These are phyloP conservation scores for Vaccinium myrtillus DNA, from an alignment of 148 eudicot genomes.

Conservation along the genomic window DNA sequence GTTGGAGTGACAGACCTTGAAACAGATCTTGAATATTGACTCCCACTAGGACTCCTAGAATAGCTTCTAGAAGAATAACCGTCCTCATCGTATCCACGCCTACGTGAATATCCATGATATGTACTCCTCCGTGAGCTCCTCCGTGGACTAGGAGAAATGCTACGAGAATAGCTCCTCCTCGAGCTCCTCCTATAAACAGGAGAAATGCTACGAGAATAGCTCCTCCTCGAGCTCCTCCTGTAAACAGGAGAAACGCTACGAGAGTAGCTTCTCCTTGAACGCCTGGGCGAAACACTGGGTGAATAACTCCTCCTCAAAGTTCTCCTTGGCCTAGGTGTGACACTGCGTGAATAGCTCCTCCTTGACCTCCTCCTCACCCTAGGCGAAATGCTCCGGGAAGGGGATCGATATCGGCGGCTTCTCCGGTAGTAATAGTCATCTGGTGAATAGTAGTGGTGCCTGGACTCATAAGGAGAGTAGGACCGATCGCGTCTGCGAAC, in stretches of 20 bases:
- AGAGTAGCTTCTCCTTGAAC: constrained; percentile 1
- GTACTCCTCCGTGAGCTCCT: not conserved
- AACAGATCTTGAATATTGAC: constrained; percentile 51
- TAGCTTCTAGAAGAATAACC: not conserved
- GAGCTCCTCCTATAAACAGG: constrained; percentile 10
- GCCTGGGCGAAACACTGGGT: constrained; percentile 38
- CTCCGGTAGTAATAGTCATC: constrained; percentile 21
- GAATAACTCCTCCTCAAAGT: constrained; percentile 31
- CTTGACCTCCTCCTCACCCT: constrained; percentile 35
- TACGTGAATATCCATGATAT: not conserved
- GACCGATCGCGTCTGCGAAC: constrained; percentile 33
- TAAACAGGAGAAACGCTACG: not conserved
- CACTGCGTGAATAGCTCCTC: constrained; percentile 52
- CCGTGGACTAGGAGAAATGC: not conserved
- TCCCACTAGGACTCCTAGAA: constrained; percentile 41
- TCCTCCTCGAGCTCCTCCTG: not conserved
- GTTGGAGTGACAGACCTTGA: constrained; percentile 48
- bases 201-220: not conserved
- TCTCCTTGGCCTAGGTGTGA: constrained; percentile 40
- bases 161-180: constrained; percentile 12
- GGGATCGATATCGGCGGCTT: constrained; percentile 29
- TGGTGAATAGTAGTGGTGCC: constrained; percentile 16
- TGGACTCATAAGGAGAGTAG: constrained; percentile 31
- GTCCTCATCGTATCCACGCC: not conserved
- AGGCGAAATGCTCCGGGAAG: constrained; percentile 47